A percentile compares a stretch with the other conserved stretches of the same genome.
Conservation (phyloP, 1,139 yeast genomes). For the Taiozyma onychis region DNA sequence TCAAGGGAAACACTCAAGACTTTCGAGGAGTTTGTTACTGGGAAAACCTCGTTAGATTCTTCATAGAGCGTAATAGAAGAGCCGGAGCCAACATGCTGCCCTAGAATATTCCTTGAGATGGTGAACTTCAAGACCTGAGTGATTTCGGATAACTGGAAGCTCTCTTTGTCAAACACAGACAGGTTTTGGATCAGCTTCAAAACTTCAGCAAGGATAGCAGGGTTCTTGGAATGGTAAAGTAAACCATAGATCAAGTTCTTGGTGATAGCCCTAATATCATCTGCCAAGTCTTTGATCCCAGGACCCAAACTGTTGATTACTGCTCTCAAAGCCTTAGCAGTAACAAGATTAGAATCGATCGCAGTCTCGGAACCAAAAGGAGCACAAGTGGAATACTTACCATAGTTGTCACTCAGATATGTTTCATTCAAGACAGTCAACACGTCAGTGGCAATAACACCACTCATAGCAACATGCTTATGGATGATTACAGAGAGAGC, state of each 20-base stretch:
- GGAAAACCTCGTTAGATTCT: slow-evolving; percentile 30
- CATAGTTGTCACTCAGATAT: slow-evolving; percentile 49
- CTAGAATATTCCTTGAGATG: slow-evolving; percentile 9
- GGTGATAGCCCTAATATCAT: slow-evolving; percentile 21
- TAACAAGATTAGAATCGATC: slow-evolving; percentile 33
- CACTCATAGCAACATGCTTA: slow-evolving; percentile 45
- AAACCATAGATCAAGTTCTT: slow-evolving; percentile 21
- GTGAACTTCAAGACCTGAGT: slow-evolving; percentile 11
- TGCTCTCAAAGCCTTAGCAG: slow-evolving; percentile 36
- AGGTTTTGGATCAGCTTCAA: slow-evolving; percentile 27
- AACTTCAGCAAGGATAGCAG: slow-evolving; percentile 25
- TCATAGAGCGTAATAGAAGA: slow-evolving; percentile 26
- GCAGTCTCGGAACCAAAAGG: slow-evolving; percentile 43
- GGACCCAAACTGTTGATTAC: slow-evolving; percentile 48
- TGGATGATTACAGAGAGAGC: slow-evolving; percentile 54
- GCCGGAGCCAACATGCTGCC: slow-evolving; percentile 15
- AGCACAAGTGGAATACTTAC: slow-evolving; percentile 38
- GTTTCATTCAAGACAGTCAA: slow-evolving; percentile 41
- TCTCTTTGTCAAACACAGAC: slow-evolving; percentile 14
- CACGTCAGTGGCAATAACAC: slow-evolving; percentile 36
- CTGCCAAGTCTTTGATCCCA: slow-evolving; percentile 30
- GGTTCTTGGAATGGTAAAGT: slow-evolving; percentile 22
- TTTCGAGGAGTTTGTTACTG: slow-evolving; percentile 30
- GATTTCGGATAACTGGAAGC: slow-evolving; percentile 4
- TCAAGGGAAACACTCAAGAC: slow-evolving; percentile 30